Percentiles rank a stretch among this genome's conserved stretches.
Evolutionary conservation across 371 early-diverging fungal genomes (phyloP).

Genomic region (Rhizopus delemar): DNA sequence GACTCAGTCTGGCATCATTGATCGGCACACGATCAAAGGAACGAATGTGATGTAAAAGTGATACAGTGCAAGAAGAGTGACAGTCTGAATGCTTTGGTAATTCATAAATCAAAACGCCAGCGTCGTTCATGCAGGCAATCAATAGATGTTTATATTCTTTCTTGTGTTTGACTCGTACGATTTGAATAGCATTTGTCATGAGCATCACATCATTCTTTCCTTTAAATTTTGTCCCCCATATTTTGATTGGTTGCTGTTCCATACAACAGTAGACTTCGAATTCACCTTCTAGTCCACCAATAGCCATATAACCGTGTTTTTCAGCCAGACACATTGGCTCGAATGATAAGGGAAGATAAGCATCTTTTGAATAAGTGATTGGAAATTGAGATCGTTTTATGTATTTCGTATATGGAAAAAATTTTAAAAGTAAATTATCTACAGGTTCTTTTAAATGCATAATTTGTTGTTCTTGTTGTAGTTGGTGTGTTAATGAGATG

Average conservation of each 20-base stretch:
- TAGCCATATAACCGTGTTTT: slow-evolving; percentile 58
- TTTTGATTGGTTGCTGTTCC: slow-evolving; percentile 32
- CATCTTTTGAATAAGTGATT: slow-evolving; percentile 25
- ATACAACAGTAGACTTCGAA: slow-evolving; percentile 56
- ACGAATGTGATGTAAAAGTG: slow-evolving; percentile 35
- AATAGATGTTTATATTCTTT: slow-evolving; percentile 24
- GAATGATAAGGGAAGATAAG: slow-evolving; percentile 37
- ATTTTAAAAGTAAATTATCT: slow-evolving; percentile 22
- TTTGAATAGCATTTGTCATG: slow-evolving; percentile 59
- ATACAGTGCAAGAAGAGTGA: slow-evolving; percentile 15
- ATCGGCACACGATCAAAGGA: slow-evolving; percentile 48
- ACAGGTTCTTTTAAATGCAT: slow-evolving; percentile 16
- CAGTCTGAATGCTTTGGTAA: slow-evolving; percentile 43
- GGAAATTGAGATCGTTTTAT: slow-evolving; percentile 40
- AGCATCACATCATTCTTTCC: slow-evolving; percentile 40
- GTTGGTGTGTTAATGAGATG: slow-evolving; percentile 7
- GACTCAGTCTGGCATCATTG: slow-evolving; percentile 62
- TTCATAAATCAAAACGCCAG: slow-evolving; percentile 48
- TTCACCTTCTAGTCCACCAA: slow-evolving; percentile 52
- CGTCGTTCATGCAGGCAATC: slow-evolving; percentile 52
- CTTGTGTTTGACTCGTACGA: slow-evolving; percentile 51
- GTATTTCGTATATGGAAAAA: slow-evolving; percentile 49
- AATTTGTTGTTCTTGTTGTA: slow-evolving; percentile 1
- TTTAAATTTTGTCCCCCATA: slow-evolving; percentile 44
- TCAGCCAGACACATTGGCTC: slow-evolving; percentile 54